Conservation (phyloP, 257 asterid species). For the Gardenia jasminoides region DNA sequence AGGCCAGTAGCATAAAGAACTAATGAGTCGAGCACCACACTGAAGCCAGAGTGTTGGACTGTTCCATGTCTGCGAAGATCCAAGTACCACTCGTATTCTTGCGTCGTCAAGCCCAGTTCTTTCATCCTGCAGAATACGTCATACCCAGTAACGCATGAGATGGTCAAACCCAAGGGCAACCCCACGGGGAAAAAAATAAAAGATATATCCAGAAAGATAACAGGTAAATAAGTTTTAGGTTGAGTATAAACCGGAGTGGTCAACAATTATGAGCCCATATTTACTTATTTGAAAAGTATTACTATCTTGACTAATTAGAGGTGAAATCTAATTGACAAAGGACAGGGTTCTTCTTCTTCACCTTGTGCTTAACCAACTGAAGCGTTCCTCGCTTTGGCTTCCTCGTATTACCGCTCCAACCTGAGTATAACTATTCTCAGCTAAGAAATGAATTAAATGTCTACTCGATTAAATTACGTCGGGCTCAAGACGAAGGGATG, state of each 20-base stretch:
- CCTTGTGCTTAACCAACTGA: slow-evolving; percentile 51
- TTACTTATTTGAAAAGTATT: background rate
- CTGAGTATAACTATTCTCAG: slow-evolving; percentile 30
- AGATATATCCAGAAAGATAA: background rate
- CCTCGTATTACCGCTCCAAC: slow-evolving; percentile 76
- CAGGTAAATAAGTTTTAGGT: background rate
- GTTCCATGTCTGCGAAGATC: slow-evolving; percentile 78
- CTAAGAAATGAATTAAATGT: background rate
- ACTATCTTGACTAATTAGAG: background rate
- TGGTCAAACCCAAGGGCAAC: background rate
- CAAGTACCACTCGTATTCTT: slow-evolving; percentile 76
- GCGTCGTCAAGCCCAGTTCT: slow-evolving; percentile 51
- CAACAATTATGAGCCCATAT: background rate
- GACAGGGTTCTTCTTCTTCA: slow-evolving; percentile 27
- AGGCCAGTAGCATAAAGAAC: slow-evolving; percentile 84
- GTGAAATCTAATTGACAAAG: background rate
- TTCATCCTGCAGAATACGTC: slow-evolving; percentile 45
- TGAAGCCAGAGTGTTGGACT: slow-evolving; percentile 62
- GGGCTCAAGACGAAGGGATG: background rate
- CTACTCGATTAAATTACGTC: background rate
- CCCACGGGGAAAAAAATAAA: background rate
- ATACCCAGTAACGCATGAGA: background rate
- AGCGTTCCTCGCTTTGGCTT: slow-evolving; percentile 85
- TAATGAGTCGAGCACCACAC: slow-evolving; percentile 58
- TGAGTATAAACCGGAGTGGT: background rate